Evolutionary conservation across 2,329 filamentous ascomycete genomes (phyloP).

Genomic region (Colletotrichum sp.): DNA sequence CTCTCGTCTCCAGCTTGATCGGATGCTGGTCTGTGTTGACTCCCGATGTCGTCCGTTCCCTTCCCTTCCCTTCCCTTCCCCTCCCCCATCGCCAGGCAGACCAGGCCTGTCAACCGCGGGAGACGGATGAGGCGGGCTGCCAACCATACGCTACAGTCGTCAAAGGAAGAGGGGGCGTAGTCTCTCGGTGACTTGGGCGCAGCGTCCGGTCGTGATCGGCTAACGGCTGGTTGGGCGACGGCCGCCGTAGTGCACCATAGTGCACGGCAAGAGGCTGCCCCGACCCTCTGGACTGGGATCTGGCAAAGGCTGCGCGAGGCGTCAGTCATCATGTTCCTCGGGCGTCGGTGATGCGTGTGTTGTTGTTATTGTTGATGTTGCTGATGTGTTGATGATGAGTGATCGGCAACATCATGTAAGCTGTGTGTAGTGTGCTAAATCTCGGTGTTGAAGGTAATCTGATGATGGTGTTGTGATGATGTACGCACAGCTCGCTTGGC

Average conservation of each 20-base stretch:
- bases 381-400: neutral
- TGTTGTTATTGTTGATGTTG: neutral
- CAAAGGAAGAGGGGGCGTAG: neutral
- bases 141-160: neutral
- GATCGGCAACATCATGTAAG: neutral
- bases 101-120: neutral
- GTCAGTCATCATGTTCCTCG: neutral
- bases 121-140: neutral
- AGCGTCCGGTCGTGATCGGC: neutral
- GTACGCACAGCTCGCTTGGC: neutral
- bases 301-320: slow-evolving; percentile 14
- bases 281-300: slow-evolving; percentile 15
- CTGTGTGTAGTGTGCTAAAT: neutral
- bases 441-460: neutral
- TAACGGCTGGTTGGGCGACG: slow-evolving; percentile 13
- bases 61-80: neutral
- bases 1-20: neutral
- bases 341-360: neutral
- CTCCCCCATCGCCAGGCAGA: neutral
- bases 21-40: slow-evolving; percentile 14
- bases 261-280: slow-evolving; percentile 10
- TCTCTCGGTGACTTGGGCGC: neutral
- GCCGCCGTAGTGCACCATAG: neutral
- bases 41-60: neutral
- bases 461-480: neutral